Evolutionary conservation across 1,139 yeast genomes (phyloP), one percentile per base, ranked within the genome.

Genomic region (Protomyces gravidus): DNA sequence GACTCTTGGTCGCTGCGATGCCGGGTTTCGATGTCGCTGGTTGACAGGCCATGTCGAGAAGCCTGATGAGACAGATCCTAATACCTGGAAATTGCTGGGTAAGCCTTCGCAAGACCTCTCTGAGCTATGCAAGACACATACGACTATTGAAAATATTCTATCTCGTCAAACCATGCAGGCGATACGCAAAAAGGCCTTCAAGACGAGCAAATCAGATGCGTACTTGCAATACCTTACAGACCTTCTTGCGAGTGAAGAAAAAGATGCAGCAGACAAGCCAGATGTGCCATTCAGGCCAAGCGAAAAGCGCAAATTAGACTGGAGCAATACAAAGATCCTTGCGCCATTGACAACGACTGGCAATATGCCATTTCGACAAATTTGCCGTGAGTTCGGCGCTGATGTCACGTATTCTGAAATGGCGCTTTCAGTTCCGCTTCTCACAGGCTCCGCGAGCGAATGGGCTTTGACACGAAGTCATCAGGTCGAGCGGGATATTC

Each of bases 401-500:
- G 97, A 92, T 68, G 80, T 90, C 15, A 92, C 98, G 0, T 92
- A 88, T 71, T 81, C 92, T 50, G 99, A 92, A 73, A 94, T 92
- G 98, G 97, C 97, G 0, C 78, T 92, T 46, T 76, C 89, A 1
- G 75, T 87, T 51, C 97, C 98, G 1, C 75, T 92, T 60, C 76
- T 92, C 46, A 95, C 88, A 70, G 98, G 97, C 19, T 81, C 85
- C 42, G 88, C 89, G 69, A 82, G 95, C 1, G 99, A 92, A 73
- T 92, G 99, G 99, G 99, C 99, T 0, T 77, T 92, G 55, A 89
- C 97, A 27, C 86, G 92, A 68, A 95, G 96, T 2, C 97, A 92
- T 69, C 71, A 75, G 25, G 74, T 82, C 5, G 99, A 92, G 71
- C 78, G 79, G 63, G 46, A 45, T 26, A 32, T 19, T 13, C 51